phyloP scores from a whole-genome alignment of 495 filamentous ascomycete species.

The Tuber aestivum region DNA sequence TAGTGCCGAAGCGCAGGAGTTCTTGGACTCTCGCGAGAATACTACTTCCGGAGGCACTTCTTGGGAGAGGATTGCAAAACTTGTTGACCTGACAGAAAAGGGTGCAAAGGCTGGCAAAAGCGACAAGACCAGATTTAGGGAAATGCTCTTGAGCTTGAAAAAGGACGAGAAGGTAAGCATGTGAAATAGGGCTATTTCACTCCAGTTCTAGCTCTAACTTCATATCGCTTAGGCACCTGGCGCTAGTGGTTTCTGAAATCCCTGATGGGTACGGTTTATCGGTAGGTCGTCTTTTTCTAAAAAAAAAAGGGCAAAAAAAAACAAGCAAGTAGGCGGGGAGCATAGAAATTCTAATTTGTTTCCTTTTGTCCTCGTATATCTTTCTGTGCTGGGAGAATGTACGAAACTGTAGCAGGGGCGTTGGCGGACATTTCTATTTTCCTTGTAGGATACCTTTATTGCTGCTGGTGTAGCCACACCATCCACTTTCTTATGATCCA shows the following conservation, averaged over 20 bases:
- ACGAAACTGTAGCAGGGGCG: not conserved
- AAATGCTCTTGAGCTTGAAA: constrained; percentile 77
- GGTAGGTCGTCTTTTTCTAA: not conserved
- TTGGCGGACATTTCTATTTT: not conserved
- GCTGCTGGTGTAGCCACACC: not conserved
- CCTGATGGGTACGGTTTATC: not conserved
- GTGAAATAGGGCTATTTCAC: not conserved
- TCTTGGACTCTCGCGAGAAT: constrained; percentile 79
- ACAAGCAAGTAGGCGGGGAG: not conserved
- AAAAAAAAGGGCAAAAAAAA: not conserved
- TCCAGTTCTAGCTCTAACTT: constrained; percentile 10
- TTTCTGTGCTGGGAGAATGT: not conserved
- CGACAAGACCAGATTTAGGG: constrained; percentile 90
- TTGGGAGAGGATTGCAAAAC: constrained; percentile 96
- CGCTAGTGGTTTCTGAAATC: constrained; percentile 35
- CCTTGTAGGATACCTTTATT: constrained; percentile 4
- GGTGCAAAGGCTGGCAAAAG: constrained; percentile 72
- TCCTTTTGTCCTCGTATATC: not conserved
- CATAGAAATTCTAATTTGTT: constrained; percentile 4
- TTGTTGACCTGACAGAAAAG: constrained; percentile 95
- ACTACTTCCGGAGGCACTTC: constrained; percentile 88
- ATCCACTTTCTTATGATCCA: not conserved
- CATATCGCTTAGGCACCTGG: constrained; percentile 30
- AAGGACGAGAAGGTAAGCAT: constrained; percentile 77
- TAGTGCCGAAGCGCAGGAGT: constrained; percentile 82